phyloP scores from a whole-genome alignment of 2,329 filamentous ascomycete genomes.

The Xylariaceae sp. region DNA sequence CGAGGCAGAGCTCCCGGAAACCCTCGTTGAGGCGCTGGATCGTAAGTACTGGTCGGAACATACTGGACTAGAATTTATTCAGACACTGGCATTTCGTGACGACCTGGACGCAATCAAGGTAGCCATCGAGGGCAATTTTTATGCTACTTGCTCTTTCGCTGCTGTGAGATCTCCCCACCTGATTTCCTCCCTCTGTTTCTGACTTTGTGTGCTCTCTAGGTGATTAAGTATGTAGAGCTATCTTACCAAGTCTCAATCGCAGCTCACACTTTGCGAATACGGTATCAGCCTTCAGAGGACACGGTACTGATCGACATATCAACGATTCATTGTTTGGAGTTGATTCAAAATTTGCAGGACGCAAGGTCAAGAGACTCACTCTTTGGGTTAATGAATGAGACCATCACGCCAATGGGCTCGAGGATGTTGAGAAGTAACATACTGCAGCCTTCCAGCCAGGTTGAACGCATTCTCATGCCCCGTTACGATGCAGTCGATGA shows the following conservation, averaged over 20 bases:
- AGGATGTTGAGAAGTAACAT: conserved; percentile 82
- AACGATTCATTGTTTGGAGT: conserved; percentile 81
- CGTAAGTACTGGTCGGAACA: conserved; percentile 82
- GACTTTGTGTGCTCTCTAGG: conserved; percentile 46
- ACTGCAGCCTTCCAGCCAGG: conserved; percentile 77
- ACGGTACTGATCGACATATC: conserved; percentile 95
- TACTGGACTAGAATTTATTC: conserved; percentile 72
- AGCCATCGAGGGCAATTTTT: conserved; percentile 78
- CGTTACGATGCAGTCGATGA: conserved; percentile 85
- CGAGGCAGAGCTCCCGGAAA: conserved; percentile 65
- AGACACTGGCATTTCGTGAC: conserved; percentile 73
- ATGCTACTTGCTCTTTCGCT: conserved; percentile 79
- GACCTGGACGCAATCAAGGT: conserved; percentile 81
- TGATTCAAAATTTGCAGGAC: conserved; percentile 82
- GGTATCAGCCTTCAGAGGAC: conserved; percentile 83
- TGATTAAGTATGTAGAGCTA: conserved; percentile 75
- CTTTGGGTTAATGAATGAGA: conserved; percentile 82
- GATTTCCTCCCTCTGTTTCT: not conserved
- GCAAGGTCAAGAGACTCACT: conserved; percentile 77
- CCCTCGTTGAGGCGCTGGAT: conserved; percentile 64
- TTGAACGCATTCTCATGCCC: conserved; percentile 61
- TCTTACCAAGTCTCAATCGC: conserved; percentile 67
- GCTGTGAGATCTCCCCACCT: conserved; percentile 57
- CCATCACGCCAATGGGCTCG: conserved; percentile 82
- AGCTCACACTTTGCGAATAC: conserved; percentile 78